These are phyloP conservation scores for Athelia sp. DNA, from an alignment of 1,284 basidiomycete species.

Conservation along the genomic window DNA sequence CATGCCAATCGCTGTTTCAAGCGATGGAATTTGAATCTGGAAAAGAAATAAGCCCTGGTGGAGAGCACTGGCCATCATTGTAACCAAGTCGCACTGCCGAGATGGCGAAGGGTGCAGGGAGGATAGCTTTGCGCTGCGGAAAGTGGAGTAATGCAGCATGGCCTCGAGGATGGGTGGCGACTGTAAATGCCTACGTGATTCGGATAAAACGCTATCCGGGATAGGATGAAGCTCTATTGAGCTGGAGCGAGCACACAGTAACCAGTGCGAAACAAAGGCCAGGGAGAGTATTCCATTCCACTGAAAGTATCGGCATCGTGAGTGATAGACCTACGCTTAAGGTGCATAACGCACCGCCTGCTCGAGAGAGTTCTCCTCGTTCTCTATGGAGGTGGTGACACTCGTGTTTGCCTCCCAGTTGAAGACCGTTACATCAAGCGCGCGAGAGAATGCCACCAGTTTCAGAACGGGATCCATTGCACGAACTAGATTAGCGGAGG, in stretches of 20 bases:
- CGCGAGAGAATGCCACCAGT: slow-evolving; percentile 26
- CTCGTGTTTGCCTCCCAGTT: slow-evolving; percentile 21
- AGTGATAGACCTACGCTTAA: neutral
- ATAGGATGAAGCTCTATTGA: neutral
- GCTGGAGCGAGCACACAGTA: neutral
- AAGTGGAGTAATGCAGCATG: neutral
- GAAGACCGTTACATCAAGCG: slow-evolving; percentile 24
- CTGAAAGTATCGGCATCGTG: neutral
- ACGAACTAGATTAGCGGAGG: slow-evolving; percentile 22
- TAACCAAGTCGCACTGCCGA: neutral
- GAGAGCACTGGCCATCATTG: neutral
- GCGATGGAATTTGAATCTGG: neutral
- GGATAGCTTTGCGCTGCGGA: neutral
- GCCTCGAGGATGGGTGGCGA: neutral
- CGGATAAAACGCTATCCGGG: neutral
- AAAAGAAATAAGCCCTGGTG: neutral
- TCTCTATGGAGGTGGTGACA: neutral
- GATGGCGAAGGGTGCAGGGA: neutral
- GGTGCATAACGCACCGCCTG: neutral
- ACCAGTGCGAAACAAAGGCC: neutral
- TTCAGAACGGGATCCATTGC: slow-evolving; percentile 25
- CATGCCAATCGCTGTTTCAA: neutral
- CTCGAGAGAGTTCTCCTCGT: neutral
- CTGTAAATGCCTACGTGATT: neutral
- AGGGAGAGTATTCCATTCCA: neutral